Conservation (phyloP, 305 asterid species). For the Fraxinus latifolia region DNA sequence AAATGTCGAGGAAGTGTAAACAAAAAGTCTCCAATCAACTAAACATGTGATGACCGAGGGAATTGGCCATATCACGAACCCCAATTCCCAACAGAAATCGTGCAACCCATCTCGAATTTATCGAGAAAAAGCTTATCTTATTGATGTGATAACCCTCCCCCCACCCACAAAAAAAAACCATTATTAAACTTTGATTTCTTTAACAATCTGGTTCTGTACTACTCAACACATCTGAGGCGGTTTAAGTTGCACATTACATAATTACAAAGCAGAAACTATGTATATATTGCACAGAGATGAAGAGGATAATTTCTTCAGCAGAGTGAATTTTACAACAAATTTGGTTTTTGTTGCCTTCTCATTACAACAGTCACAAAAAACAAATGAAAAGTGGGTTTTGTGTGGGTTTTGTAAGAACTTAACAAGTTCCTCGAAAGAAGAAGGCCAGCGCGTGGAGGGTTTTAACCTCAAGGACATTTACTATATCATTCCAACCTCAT, state of each 20-base stretch:
- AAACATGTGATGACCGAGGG: too few species aligned
- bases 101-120: too few species aligned
- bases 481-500: constrained; percentile 14
- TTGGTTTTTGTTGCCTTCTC: not conserved
- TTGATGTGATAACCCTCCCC: too few species aligned
- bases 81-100: too few species aligned
- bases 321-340: not conserved
- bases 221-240: not conserved
- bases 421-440: not conserved
- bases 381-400: not conserved
- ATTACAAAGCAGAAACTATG: not conserved
- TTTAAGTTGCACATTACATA: not conserved
- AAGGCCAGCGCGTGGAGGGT: not conserved
- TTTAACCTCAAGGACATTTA: constrained; percentile 4
- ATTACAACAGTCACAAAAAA: not conserved
- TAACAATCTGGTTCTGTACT: not conserved
- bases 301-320: not conserved
- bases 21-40: too few species aligned
- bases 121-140: too few species aligned
- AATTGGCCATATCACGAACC: too few species aligned
- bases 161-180: too few species aligned
- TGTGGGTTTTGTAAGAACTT: not conserved
- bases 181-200: not conserved
- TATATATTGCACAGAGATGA: not conserved
- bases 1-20: too few species aligned